phyloP scores from a whole-genome alignment of 2,329 filamentous ascomycete species.

The Hymenoscyphus repandus region DNA sequence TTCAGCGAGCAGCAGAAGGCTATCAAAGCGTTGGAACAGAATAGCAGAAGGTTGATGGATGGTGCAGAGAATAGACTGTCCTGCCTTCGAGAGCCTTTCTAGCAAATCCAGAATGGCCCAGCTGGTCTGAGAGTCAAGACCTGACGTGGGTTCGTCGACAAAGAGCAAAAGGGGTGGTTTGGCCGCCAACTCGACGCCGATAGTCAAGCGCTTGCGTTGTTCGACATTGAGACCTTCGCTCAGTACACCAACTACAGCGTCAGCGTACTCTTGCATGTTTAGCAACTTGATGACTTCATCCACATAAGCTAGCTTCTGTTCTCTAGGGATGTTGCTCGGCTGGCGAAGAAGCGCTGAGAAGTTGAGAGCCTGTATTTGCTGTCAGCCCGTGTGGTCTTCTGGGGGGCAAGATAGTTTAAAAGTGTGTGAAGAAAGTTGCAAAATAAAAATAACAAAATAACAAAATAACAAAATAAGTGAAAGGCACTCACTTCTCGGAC shows the following conservation, averaged over 20 bases:
- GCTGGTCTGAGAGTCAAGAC: constrained; percentile 37
- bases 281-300: constrained; percentile 67
- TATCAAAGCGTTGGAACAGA: constrained; percentile 84
- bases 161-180: constrained; percentile 85
- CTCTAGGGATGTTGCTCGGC: constrained; percentile 61
- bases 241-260: constrained; percentile 84
- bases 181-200: constrained; percentile 86
- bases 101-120: constrained; percentile 74
- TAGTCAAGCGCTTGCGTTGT: constrained; percentile 72
- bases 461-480: no score
- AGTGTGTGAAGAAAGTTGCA: no score
- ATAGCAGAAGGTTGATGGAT: constrained; percentile 92
- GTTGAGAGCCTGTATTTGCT: constrained; percentile 41
- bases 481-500: constrained; percentile 58
- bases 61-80: constrained; percentile 86
- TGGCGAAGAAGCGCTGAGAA: constrained; percentile 84
- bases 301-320: constrained; percentile 80
- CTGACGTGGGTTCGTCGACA: constrained; percentile 56
- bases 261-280: constrained; percentile 82
- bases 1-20: constrained; percentile 68
- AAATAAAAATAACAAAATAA: no score
- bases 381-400: no score
- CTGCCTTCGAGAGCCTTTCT: constrained; percentile 78
- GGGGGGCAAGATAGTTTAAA: no score
- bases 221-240: constrained; percentile 65